Percentiles rank a stretch among this genome's conserved stretches.
These are phyloP conservation scores for Venturia oleaginea DNA, from an alignment of 2,329 filamentous ascomycete species.

Conservation along the genomic window DNA sequence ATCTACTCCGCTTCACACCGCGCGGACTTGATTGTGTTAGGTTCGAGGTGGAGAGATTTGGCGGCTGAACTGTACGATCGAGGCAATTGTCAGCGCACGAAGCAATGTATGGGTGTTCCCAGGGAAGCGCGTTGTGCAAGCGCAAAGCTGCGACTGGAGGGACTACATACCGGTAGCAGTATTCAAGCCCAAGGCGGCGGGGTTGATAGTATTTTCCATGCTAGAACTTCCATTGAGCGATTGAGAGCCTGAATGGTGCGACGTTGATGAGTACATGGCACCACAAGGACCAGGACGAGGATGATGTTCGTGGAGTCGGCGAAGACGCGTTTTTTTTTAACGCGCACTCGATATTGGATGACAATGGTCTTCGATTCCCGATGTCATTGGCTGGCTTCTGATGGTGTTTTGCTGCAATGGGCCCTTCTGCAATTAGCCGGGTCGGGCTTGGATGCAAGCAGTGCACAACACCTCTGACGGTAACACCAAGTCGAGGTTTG, in stretches of 20 bases:
- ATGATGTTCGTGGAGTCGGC: neutral
- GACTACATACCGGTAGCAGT: slow-evolving; percentile 25
- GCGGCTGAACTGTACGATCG: slow-evolving; percentile 9
- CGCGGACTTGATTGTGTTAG: slow-evolving; percentile 26
- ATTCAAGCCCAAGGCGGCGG: slow-evolving; percentile 26
- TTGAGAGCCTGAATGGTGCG: slow-evolving; percentile 24
- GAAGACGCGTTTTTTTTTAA: neutral
- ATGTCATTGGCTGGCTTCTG: slow-evolving; percentile 3
- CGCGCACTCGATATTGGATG: neutral
- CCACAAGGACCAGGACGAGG: neutral
- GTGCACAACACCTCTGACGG: neutral
- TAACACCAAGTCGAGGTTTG: no score
- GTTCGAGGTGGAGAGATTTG: slow-evolving; percentile 18
- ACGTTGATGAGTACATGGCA: slow-evolving; percentile 19
- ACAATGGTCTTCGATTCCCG: neutral
- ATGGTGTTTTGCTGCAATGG: neutral
- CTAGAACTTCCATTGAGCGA: slow-evolving; percentile 27
- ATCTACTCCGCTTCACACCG: slow-evolving; percentile 33
- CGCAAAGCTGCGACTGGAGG: neutral
- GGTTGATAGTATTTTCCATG: slow-evolving; percentile 35
- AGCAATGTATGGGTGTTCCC: neutral
- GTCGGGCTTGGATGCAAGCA: neutral
- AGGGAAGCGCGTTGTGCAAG: neutral
- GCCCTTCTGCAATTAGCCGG: neutral
- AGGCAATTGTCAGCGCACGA: slow-evolving; percentile 6